Conservation (phyloP, 192 early-diverging fungal species). For the Coemansia sp. region DNA sequence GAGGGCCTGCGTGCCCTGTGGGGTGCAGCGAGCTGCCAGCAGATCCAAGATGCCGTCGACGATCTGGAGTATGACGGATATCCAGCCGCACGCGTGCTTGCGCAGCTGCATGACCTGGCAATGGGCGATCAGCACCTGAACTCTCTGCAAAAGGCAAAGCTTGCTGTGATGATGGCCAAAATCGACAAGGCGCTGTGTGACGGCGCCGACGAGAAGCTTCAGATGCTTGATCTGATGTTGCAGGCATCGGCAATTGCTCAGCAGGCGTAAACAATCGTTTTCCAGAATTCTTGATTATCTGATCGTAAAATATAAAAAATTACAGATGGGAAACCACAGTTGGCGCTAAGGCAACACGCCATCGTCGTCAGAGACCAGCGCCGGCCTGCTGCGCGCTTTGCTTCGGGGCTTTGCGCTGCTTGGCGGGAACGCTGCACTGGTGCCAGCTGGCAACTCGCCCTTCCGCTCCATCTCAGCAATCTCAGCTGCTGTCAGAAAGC, state of each 20-base stretch:
- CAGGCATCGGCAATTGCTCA: conserved; percentile 43
- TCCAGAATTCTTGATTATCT: background rate
- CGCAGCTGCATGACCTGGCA: conserved; percentile 71
- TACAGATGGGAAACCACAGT: conserved; percentile 1
- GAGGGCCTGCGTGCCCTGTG: conserved; percentile 60
- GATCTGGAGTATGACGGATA: conserved; percentile 69
- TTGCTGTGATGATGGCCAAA: conserved; percentile 64
- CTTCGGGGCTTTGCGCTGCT: conserved; percentile 32
- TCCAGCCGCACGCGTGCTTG: conserved; percentile 70
- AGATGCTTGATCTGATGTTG: conserved; percentile 20
- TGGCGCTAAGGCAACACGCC: conserved; percentile 12
- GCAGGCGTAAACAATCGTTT: conserved; percentile 1
- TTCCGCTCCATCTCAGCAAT: conserved; percentile 62
- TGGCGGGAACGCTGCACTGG: conserved; percentile 39
- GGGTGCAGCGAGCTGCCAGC: conserved; percentile 46
- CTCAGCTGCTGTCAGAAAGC: conserved; percentile 89
- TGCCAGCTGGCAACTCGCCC: conserved; percentile 45
- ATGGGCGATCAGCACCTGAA: conserved; percentile 62
- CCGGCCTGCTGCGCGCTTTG: conserved; percentile 30
- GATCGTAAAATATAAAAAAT: background rate
- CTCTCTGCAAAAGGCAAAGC: conserved; percentile 71
- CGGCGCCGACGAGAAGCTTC: conserved; percentile 81
- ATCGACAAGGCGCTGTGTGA: conserved; percentile 76
- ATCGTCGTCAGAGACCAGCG: background rate
- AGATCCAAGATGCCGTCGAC: conserved; percentile 58